Evolutionary conservation across 2,329 filamentous ascomycete species (phyloP).

Genomic region (Sporothrix brasiliensis): DNA sequence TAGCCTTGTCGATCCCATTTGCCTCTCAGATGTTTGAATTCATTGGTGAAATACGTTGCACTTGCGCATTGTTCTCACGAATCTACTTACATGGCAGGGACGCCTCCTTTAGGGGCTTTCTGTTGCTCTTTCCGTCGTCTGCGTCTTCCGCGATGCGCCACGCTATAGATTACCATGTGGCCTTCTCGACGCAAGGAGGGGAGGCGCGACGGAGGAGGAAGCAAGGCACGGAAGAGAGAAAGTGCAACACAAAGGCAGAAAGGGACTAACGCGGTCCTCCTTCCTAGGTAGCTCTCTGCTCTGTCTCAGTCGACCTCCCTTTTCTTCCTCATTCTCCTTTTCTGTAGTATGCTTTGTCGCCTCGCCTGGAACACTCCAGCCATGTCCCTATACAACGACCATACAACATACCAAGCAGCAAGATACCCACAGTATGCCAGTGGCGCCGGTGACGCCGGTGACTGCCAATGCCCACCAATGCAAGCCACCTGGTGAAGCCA

Average conservation of each 20-base stretch:
- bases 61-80: not conserved
- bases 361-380: conserved; percentile 2
- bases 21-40: not conserved
- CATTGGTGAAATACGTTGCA: no score
- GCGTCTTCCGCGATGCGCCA: not conserved
- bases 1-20: conserved; percentile 1
- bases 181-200: conserved; percentile 12
- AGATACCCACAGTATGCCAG: no score
- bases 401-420: not conserved
- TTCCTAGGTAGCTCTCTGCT: not conserved
- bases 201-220: conserved; percentile 12
- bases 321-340: not conserved
- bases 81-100: not conserved
- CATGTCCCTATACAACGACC: not conserved
- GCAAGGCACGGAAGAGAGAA: not conserved
- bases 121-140: not conserved
- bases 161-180: conserved; percentile 24
- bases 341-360: conserved; percentile 12
- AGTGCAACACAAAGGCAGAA: not conserved
- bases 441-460: not conserved
- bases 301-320: conserved; percentile 3
- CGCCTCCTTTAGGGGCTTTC: not conserved
- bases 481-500: conserved; percentile 19
- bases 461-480: not conserved
- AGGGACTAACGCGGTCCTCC: not conserved